phyloP scores from a whole-genome alignment of 1,284 basidiomycete genomes.

The Cryptococcus depauperatus region DNA sequence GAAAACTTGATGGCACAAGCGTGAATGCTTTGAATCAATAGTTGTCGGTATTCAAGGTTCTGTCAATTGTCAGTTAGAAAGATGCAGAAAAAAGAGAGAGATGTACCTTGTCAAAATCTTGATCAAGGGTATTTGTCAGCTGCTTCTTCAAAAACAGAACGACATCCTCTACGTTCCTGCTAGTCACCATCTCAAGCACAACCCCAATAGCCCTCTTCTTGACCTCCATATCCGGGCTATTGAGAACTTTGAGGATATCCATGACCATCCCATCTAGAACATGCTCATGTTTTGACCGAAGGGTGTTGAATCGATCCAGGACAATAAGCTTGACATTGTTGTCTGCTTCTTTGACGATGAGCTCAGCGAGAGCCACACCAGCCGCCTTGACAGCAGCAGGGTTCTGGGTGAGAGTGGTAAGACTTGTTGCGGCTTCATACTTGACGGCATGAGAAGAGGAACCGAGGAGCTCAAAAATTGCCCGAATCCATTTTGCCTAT shows the following conservation, averaged over 20 bases:
- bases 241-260: conserved; percentile 88
- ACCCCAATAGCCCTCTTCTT: conserved; percentile 85
- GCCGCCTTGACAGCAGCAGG: conserved; percentile 94
- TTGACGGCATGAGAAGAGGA: conserved; percentile 90
- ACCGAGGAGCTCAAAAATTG: conserved; percentile 90
- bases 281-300: conserved; percentile 81
- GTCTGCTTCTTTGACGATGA: conserved; percentile 91
- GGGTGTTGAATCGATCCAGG: conserved; percentile 77
- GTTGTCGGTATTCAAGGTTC: conserved; percentile 89
- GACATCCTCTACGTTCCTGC: conserved; percentile 95
- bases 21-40: conserved; percentile 96
- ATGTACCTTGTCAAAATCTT: conserved; percentile 51
- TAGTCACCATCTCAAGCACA: conserved; percentile 88
- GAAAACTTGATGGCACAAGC: conserved; percentile 94
- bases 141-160: conserved; percentile 97
- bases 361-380: conserved; percentile 78
- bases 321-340: conserved; percentile 99
- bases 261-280: conserved; percentile 88
- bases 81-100: background rate
- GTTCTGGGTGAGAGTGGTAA: conserved; percentile 92
- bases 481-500: conserved; percentile 85
- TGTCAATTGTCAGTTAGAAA: conserved; percentile 35
- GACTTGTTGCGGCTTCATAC: conserved; percentile 93
- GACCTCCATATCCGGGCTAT: conserved; percentile 91
- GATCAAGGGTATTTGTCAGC: conserved; percentile 82